A percentile compares a stretch with the other conserved stretches of the same genome.
phyloP scores from a whole-genome alignment of 2,329 filamentous ascomycete genomes.

The Exophiala sp. region DNA sequence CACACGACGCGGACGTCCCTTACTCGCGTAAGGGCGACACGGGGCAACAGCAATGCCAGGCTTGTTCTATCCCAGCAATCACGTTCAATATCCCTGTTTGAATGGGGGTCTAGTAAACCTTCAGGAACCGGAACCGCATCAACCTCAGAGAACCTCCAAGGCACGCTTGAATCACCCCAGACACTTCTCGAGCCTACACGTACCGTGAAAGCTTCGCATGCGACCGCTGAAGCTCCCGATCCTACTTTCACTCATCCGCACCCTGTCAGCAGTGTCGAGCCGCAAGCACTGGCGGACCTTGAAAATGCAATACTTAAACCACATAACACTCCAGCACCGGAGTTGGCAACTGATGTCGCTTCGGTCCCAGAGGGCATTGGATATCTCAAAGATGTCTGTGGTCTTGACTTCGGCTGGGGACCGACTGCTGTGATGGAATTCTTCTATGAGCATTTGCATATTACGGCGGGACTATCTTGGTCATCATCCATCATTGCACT shows the following conservation, averaged over 20 bases:
- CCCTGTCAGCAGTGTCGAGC: slow-evolving; percentile 7
- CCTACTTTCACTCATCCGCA: slow-evolving; percentile 8
- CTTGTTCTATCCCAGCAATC: slow-evolving; percentile 15
- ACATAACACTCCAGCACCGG: slow-evolving; percentile 6
- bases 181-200: slow-evolving; percentile 7
- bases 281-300: slow-evolving; percentile 18
- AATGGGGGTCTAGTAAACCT: slow-evolving; percentile 17
- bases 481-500: slow-evolving; percentile 68
- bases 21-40: slow-evolving; percentile 1
- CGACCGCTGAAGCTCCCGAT: slow-evolving; percentile 22
- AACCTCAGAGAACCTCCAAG: neutral
- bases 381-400: slow-evolving; percentile 70
- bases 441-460: slow-evolving; percentile 76
- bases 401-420: slow-evolving; percentile 84
- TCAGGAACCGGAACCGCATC: neutral
- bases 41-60: neutral
- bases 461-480: slow-evolving; percentile 75
- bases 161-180: neutral
- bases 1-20: slow-evolving; percentile 4
- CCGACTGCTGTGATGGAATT: slow-evolving; percentile 71
- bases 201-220: slow-evolving; percentile 25
- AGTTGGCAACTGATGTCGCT: slow-evolving; percentile 33
- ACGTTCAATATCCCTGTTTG: slow-evolving; percentile 25
- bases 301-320: slow-evolving; percentile 19
- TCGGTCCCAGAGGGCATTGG: slow-evolving; percentile 72